Conservation (phyloP, 371 early-diverging fungal species). For the Nosema bombycis region DNA sequence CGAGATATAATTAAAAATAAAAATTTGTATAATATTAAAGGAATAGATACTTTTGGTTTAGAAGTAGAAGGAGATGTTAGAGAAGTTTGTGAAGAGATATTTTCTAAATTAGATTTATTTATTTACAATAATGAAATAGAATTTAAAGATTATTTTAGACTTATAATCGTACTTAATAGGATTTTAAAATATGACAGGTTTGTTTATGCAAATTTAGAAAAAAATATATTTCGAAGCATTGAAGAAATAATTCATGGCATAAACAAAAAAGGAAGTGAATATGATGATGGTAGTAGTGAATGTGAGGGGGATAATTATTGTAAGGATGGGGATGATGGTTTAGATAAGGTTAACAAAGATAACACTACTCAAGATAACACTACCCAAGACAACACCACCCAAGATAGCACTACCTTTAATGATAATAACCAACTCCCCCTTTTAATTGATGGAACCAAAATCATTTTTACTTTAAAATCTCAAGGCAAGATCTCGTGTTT, state of each 20-base stretch:
- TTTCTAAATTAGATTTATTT: constrained; percentile 30
- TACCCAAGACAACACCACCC: neutral
- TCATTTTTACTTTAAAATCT: neutral
- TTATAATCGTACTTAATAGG: constrained; percentile 19
- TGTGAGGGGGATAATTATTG: no score
- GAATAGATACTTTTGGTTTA: constrained; percentile 17
- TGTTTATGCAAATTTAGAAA: constrained; percentile 4
- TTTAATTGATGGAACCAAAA: neutral
- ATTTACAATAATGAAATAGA: constrained; percentile 42
- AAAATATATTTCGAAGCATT: neutral
- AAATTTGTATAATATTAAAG: constrained; percentile 21
- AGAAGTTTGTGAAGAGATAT: constrained; percentile 19
- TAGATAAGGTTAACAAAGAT: neutral
- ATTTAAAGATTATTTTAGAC: constrained; percentile 35
- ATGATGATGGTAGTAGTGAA: constrained; percentile 23
- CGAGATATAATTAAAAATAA: constrained; percentile 36
- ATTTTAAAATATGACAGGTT: constrained; percentile 28
- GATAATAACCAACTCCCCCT: no score
- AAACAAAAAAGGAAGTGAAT: constrained; percentile 16
- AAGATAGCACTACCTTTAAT: no score
- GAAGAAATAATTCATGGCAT: neutral
- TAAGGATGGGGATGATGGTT: neutral
- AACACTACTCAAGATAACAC: neutral
- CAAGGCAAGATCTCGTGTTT: neutral
- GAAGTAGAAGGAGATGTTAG: constrained; percentile 22